Base-by-base conservation (phyloP, 2,329 filamentous ascomycete species). In the Fusarium sp. region DNA sequence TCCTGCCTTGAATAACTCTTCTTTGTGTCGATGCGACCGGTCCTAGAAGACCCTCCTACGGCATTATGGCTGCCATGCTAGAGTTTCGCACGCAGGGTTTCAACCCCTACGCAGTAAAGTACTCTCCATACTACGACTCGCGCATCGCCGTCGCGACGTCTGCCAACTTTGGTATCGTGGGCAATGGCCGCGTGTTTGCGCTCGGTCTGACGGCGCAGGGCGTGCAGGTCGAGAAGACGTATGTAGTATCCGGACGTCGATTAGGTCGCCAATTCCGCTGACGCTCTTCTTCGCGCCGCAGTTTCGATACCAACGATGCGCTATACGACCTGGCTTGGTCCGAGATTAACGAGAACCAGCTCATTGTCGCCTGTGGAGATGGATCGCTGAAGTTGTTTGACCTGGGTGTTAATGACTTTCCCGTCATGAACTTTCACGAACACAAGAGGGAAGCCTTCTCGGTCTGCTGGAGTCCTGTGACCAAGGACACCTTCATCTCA, bases 51-150 rank as follows among this genome's bases (percentile, higher is more conserved):
- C 62, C 23, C 36, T 33, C 27, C 4, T 20, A 54, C 46, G 64
- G 67, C 68, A 72, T 64, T 61, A 83, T 83, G 81, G 80, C 81
- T 80, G 83, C 84, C 77, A 97, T 98, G 93, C 90, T 98, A 74
- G 93, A 97, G 82, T 98, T 92, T 82, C 91, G 92, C 70, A 98
- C 96, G 20, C 87, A 93, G 78, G 96, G 96, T 76, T 98, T 89
- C 86, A 97, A 98, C 80, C 94, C 94, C 75, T 97, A 97, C 82
- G 93, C 92, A 73, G 93, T 97, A 81, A 97, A 97, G 82, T 99
- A 98, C 85, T 98, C 95, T 61, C 96, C 96, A 6, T 99, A 97
- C 84, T 97, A 96, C 83, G 96, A 98, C 83, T 96, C 92, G 71
- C 90, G 94, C 69, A 89, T 99, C 70, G 95, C 95, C 62, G 93